Base-by-base conservation (phyloP, 31 red algal genomes). In the Bonnemaisonia californica region DNA sequence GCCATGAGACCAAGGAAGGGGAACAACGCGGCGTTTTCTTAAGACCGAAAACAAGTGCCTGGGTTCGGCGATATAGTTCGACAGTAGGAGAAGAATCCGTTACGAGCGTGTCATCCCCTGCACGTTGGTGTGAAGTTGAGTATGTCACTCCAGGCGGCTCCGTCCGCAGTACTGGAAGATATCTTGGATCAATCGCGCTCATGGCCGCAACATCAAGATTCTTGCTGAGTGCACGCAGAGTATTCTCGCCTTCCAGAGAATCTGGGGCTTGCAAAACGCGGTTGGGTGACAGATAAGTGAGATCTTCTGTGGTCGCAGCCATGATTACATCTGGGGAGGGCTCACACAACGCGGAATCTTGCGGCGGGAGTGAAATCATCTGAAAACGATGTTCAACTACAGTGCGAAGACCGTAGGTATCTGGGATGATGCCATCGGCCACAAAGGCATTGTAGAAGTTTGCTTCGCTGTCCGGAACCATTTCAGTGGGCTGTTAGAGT, bases 401-500 rank as follows among this genome's bases (percentile, higher is more conserved):
- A 2, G 86, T 89, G 34, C 86, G 76, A 29, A 69, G 67, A 36
- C 77, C 86, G 55, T 89, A 80, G 23, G 54, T 35, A 9, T 73
- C 68, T 3, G 86, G 86, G 19, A 89, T 41, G 38, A 89, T 71
- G 69, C 86, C 86, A 54, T 81, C 86, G 40, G 69, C 66, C 28
- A 48, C 77, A 61, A 89, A 89, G 2, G 86, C 57, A 54, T 89
- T 89, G 30, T 65, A 58, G 30, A 76, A 61, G 37, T 38, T 65
- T 23, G 86, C 55, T 16, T 51, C 45, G 45, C 45, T 51, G 33
- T 63, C 57, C 23, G 70, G 47, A 23, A 82, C 39, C 65, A 82
- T 82, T 1, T 56, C 16, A n/a, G 57, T 13, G 23, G 30, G 23
- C 5, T 64, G 60, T 7, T 7, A 16, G 16, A 51, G 23, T 64